phyloP scores from a whole-genome alignment of 768 basidiomycete genomes.

The Suillus spraguei region DNA sequence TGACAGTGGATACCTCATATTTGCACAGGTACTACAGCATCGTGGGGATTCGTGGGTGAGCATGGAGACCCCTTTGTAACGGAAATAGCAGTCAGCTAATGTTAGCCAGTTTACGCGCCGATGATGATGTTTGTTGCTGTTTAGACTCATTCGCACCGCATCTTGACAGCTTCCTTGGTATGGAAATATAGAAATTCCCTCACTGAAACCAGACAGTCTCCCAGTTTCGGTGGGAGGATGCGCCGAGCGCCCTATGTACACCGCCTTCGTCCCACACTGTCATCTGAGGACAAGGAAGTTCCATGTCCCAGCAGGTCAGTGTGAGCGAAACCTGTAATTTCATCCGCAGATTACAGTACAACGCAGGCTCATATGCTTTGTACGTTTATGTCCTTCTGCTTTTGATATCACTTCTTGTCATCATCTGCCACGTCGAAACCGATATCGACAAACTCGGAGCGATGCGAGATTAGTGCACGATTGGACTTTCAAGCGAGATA shows the following conservation, averaged over 20 bases:
- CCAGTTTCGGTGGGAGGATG: too few species aligned
- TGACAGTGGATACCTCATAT: neutral
- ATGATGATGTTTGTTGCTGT: neutral
- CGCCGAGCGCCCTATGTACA: too few species aligned
- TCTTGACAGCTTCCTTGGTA: neutral
- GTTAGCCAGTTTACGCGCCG: neutral
- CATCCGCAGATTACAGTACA: too few species aligned
- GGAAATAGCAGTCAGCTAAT: neutral
- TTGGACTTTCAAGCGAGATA: neutral
- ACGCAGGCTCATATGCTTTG: too few species aligned
- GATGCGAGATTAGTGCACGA: neutral
- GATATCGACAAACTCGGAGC: neutral
- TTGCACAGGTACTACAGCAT: neutral
- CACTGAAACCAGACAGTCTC: neutral
- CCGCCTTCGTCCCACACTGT: too few species aligned
- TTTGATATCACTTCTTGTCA: too few species aligned
- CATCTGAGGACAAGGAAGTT: too few species aligned
- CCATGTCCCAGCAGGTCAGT: too few species aligned
- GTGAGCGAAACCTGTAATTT: too few species aligned
- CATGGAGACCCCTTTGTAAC: neutral
- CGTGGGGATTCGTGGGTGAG: neutral
- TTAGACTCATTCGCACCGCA: neutral
- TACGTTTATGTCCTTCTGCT: too few species aligned
- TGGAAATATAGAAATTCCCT: neutral
- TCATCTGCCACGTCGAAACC: too few species aligned